Conservation (phyloP, 73 alveolate species). For the Tetrahymena borealis region DNA sequence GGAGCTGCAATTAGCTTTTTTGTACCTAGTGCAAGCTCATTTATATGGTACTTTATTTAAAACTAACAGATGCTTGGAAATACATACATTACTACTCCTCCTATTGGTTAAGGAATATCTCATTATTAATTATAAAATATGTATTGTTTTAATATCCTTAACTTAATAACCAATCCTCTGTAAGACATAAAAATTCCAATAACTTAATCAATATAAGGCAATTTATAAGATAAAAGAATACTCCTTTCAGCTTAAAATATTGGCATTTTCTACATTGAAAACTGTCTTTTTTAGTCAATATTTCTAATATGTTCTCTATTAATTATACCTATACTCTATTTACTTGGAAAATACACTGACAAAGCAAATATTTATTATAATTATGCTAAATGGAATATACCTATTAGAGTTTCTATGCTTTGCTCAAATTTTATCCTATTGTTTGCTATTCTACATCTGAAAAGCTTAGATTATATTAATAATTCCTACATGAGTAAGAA, state of each 20-base stretch:
- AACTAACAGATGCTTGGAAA: background rate
- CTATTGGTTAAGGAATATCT: background rate
- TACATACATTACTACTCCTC: background rate
- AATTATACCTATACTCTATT: background rate
- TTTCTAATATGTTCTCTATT: background rate
- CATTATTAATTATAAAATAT: background rate
- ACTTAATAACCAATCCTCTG: background rate
- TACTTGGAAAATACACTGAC: background rate
- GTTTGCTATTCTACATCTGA: background rate
- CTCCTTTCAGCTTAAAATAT: background rate
- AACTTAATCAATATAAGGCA: background rate
- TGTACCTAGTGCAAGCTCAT: background rate
- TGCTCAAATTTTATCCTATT: background rate
- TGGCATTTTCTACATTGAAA: background rate
- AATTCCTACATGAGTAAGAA: background rate
- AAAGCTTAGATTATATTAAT: background rate
- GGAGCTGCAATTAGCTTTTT: background rate
- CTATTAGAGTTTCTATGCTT: background rate
- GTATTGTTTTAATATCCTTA: background rate
- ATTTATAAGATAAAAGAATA: background rate
- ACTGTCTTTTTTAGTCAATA: background rate
- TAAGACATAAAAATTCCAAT: too few relatives aligned
- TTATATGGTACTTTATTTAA: background rate
- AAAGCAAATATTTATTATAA: background rate
- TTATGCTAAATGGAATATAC: background rate